Base-by-base conservation (phyloP, 192 early-diverging fungal genomes). In the Mortierella claussenii region DNA sequence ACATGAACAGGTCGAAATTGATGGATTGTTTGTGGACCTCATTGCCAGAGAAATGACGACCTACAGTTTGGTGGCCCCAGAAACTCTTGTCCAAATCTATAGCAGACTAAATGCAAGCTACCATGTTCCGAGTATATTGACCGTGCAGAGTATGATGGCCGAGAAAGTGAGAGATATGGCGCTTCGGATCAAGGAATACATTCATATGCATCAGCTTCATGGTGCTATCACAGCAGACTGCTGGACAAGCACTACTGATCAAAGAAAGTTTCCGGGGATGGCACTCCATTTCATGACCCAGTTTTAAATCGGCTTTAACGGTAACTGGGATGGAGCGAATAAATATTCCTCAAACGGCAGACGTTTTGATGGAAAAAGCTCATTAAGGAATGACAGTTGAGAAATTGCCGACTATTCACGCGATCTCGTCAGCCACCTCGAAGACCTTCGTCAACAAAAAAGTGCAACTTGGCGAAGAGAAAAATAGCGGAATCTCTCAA, bases 211-310 rank as follows among this genome's bases (percentile, higher is more conserved):
- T 5, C n/a, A 5, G 45, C 21, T 12, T 57, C 34, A 42, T 42
- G 32, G 55, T 18, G 33, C 55, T 44, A 37, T 57, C 8, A 57
- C 55, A 27, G 20, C 55, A 20, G 55, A 57, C 34, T 24, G 55
- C 23, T 56, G 55, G 55, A 43, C 55, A 26, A 56, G 55, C 17
- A 56, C 24, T n/a, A n/a, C n/a, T n/a, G 55, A 56, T 42, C 55
- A 56, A 43, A 56, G 55, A 30, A 56, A 56, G 55, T 56, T 56
- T 27, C 32, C 42, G 4, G 55, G 55, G 12, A n/a, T 24, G 6
- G 21, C 55, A 27, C 32, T 23, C 9, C 55, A 56, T 42, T 56
- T 42, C 27, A 6, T 56, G 20, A n/a, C 8, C 4, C n/a, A 21
- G 10, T n/a, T 42, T 26, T 27, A 24, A 42, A 8, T 24, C 27